phyloP scores from a whole-genome alignment of 2,329 filamentous ascomycete species.

The Cryphonectria nitschkei region DNA sequence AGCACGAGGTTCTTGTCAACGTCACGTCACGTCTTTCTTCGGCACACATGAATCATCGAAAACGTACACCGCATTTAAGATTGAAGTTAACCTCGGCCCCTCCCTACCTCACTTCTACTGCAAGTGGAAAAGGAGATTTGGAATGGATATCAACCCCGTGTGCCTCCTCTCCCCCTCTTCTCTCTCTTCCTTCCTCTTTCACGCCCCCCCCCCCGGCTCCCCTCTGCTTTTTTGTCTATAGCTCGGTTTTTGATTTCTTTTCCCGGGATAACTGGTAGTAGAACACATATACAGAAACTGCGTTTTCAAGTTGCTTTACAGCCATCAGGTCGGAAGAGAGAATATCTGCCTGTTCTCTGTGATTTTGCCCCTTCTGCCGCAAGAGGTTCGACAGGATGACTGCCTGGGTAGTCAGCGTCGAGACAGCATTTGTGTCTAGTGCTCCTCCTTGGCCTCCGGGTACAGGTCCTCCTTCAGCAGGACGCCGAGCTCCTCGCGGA shows the following conservation, averaged over 20 bases:
- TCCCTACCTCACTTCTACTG: slow-evolving; percentile 15
- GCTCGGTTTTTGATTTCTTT: slow-evolving; percentile 7
- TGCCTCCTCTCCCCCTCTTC: background rate
- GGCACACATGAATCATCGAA: slow-evolving; percentile 1
- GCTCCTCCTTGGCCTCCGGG: slow-evolving; percentile 62
- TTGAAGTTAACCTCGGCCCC: background rate
- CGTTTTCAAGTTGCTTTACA: slow-evolving; percentile 8
- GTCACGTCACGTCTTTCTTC: background rate
- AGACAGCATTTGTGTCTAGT: slow-evolving; percentile 22
- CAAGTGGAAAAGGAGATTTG: slow-evolving; percentile 7
- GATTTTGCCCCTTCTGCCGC: background rate
- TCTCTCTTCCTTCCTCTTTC: background rate
- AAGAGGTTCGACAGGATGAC: slow-evolving; percentile 1
- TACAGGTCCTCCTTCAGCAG: slow-evolving; percentile 91
- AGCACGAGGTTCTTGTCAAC: background rate
- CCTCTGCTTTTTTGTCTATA: slow-evolving; percentile 23
- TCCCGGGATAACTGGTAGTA: slow-evolving; percentile 19
- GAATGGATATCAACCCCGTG: slow-evolving; percentile 21
- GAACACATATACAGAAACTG: slow-evolving; percentile 28
- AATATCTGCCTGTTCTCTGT: background rate
- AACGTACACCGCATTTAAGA: slow-evolving; percentile 13
- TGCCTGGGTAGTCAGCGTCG: slow-evolving; percentile 2
- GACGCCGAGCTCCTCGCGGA: slow-evolving; percentile 93
- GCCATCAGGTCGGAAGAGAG: background rate
- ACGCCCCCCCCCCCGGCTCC: background rate